phyloP scores from a whole-genome alignment of 148 eudicot species.

The Camellia japonica region DNA sequence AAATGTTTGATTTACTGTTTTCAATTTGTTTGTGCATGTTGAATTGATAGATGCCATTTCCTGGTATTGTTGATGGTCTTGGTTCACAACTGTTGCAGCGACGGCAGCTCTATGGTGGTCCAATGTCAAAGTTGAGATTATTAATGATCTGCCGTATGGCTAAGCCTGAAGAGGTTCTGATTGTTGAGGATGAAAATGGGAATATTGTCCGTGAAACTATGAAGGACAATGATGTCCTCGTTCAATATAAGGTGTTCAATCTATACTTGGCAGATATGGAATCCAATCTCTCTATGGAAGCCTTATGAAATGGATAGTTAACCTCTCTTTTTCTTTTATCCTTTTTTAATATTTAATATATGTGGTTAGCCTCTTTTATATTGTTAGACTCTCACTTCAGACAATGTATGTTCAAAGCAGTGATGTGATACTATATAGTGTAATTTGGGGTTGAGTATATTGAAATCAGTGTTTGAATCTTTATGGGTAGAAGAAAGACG shows the following conservation, averaged over 20 bases:
- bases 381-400: not conserved
- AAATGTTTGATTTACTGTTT: not conserved
- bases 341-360: not conserved
- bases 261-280: constrained; percentile 4
- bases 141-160: constrained; percentile 98
- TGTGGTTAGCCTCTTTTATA: not conserved
- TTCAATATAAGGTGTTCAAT: constrained; percentile 85
- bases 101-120: constrained; percentile 71
- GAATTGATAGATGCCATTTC: constrained; percentile 49
- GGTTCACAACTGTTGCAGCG: constrained; percentile 72
- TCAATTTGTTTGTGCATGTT: not conserved
- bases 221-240: constrained; percentile 99
- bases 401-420: not conserved
- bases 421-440: not conserved
- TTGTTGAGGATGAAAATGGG: constrained; percentile 99
- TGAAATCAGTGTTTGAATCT: not conserved
- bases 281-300: not conserved
- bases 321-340: not conserved
- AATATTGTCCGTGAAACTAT: constrained; percentile 98
- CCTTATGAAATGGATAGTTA: not conserved
- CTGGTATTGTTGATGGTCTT: constrained; percentile 68
- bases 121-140: constrained; percentile 88
- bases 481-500: not conserved
- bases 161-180: constrained; percentile 98
- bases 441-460: not conserved